Conservation (phyloP, 208 protist species). For the Novymonas esmeraldas region DNA sequence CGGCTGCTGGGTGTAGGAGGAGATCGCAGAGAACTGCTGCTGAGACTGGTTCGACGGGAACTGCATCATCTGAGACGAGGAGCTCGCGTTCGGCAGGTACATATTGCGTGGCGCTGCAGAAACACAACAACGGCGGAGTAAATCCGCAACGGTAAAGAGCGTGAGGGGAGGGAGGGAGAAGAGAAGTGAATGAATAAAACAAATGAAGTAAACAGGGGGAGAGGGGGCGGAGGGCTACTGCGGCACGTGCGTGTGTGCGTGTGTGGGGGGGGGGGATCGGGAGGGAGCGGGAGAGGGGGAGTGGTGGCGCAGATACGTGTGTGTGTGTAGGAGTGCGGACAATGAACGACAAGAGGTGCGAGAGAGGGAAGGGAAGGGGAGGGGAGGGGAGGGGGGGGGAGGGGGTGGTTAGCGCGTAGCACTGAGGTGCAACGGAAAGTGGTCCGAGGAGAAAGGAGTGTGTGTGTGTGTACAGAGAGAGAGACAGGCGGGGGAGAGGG, state of each 20-base stretch:
- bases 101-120: slow-evolving; percentile 12
- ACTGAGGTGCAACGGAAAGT: no score
- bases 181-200: slow-evolving; percentile 1
- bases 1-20: slow-evolving; percentile 37
- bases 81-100: slow-evolving; percentile 32
- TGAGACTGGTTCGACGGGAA: slow-evolving; percentile 31
- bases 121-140: background rate
- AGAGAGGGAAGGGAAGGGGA: background rate
- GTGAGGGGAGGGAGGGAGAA: background rate
- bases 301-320: background rate
- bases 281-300: background rate
- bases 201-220: background rate
- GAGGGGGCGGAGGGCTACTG: background rate
- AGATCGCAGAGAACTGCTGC: slow-evolving; percentile 46
- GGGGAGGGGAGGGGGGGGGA: background rate
- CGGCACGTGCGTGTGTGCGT: no score
- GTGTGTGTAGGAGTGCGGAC: background rate
- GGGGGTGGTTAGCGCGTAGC: background rate
- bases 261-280: background rate
- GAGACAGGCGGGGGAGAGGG: no score
- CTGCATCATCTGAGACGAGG: slow-evolving; percentile 36
- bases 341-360: background rate
- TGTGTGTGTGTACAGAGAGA: no score
- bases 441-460: no score
- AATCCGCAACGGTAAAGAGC: background rate